A percentile compares a stretch with the other conserved stretches of the same genome.
Evolutionary conservation across 2,329 filamentous ascomycete species (phyloP).

Genomic region (Neonectria punicea): DNA sequence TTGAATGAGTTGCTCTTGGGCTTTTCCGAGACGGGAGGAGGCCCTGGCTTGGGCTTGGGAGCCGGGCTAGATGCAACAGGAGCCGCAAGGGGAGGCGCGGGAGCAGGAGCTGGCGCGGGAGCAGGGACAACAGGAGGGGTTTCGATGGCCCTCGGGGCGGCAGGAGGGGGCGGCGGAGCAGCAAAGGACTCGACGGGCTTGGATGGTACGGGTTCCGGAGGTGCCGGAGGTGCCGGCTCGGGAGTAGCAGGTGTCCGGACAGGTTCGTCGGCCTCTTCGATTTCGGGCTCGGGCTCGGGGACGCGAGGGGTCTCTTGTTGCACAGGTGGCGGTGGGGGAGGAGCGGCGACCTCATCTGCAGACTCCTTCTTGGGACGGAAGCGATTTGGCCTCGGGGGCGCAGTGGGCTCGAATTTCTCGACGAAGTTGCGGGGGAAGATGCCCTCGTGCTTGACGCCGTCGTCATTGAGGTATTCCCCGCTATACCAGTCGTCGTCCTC

Average conservation of each 20-base stretch:
- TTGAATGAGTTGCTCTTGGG: slow-evolving; percentile 82
- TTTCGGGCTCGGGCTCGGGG: slow-evolving; percentile 49
- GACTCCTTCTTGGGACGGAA: slow-evolving; percentile 72
- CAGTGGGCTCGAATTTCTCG: slow-evolving; percentile 91
- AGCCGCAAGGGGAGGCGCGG: slow-evolving; percentile 42
- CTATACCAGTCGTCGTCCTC: slow-evolving; percentile 96
- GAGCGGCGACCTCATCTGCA: slow-evolving; percentile 51
- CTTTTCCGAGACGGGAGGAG: slow-evolving; percentile 78
- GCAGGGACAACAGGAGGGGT: slow-evolving; percentile 42
- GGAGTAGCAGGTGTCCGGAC: slow-evolving; percentile 47
- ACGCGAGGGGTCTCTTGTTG: slow-evolving; percentile 47
- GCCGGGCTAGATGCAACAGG: slow-evolving; percentile 43
- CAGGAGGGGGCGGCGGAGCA: slow-evolving; percentile 38
- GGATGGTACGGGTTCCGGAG: slow-evolving; percentile 37
- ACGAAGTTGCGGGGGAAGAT: slow-evolving; percentile 98
- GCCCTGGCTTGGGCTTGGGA: slow-evolving; percentile 59
- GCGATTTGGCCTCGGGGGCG: slow-evolving; percentile 86
- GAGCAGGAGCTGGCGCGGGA: slow-evolving; percentile 35
- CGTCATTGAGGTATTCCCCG: slow-evolving; percentile 84
- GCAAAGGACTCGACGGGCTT: slow-evolving; percentile 52
- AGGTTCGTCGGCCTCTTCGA: slow-evolving; percentile 48
- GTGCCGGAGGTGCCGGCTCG: slow-evolving; percentile 48
- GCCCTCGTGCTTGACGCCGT: slow-evolving; percentile 80
- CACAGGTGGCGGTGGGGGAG: slow-evolving; percentile 46
- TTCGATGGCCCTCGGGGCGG: slow-evolving; percentile 49